These are phyloP conservation scores for Eimeria maxima DNA, from an alignment of 169 alveolate genomes.

Conservation along the genomic window DNA sequence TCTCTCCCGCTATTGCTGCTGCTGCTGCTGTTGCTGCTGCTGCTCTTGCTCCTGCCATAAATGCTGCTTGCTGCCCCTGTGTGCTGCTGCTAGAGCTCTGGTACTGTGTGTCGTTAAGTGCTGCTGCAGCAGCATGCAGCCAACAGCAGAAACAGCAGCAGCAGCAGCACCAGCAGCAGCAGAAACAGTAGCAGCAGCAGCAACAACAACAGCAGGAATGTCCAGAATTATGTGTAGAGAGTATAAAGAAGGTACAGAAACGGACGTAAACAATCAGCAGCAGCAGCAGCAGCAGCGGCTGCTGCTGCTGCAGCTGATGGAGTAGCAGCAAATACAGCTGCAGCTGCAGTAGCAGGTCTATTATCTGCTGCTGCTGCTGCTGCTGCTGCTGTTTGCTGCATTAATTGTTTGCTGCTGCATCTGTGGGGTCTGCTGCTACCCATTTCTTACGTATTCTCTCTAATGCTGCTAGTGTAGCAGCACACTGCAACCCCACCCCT, in stretches of 20 bases:
- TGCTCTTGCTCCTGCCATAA: background rate
- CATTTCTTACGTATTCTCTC: background rate
- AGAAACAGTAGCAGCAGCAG: no score
- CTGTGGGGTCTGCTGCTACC: background rate
- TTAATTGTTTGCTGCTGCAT: slow-evolving; percentile 29
- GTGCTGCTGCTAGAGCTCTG: no score
- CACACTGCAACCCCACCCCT: slow-evolving; percentile 24
- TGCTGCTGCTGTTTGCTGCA: background rate
- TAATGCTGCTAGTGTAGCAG: slow-evolving; percentile 33
- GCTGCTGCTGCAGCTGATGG: background rate
- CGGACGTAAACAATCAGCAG: no score
- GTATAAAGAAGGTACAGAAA: background rate
- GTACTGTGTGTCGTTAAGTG: no score
- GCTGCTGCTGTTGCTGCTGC: background rate
- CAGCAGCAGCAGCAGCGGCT: background rate
- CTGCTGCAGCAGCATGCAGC: no score
- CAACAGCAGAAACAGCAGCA: no score
- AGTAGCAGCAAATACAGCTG: no score
- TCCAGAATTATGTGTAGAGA: background rate
- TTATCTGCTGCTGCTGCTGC: background rate
- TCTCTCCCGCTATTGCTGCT: background rate
- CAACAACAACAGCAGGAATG: no score
- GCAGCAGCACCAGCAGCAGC: no score
- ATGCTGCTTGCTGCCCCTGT: background rate
- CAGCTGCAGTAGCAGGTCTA: background rate